Percentiles rank a stretch among this genome's conserved stretches.
These are phyloP conservation scores for Mycena alexandri DNA, from an alignment of 768 basidiomycete species.

Conservation along the genomic window DNA sequence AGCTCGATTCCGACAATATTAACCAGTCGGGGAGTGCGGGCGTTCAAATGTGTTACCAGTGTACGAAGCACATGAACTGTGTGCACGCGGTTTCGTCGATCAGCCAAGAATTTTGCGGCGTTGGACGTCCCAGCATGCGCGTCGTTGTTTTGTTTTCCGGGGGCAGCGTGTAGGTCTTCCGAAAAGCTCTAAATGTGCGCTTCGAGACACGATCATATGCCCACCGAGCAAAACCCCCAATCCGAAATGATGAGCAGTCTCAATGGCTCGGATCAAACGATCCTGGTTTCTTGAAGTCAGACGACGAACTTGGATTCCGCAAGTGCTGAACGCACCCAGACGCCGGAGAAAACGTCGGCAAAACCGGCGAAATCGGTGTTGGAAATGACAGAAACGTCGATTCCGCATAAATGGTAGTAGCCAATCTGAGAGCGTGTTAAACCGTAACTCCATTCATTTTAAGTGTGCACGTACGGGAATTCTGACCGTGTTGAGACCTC, in stretches of 20 bases:
- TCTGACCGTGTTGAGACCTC: constrained; percentile 73
- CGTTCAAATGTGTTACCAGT: constrained; percentile 50
- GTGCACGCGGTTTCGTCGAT: constrained; percentile 57
- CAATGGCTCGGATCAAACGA: constrained; percentile 70
- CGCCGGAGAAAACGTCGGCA: constrained; percentile 66
- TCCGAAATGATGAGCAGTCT: constrained; percentile 64
- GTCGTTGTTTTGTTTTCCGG: constrained; percentile 81
- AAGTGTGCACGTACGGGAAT: constrained; percentile 58
- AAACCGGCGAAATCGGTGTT: constrained; percentile 75
- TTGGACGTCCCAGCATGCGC: constrained; percentile 75
- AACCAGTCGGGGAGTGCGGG: constrained; percentile 54
- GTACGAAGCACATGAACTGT: constrained; percentile 63
- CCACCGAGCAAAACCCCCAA: constrained; percentile 83
- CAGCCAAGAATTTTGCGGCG: constrained; percentile 62
- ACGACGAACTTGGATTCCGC: not conserved
- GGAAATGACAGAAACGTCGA: constrained; percentile 67
- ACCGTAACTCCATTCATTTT: not conserved
- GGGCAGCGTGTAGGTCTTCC: constrained; percentile 79
- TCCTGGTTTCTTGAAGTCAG: constrained; percentile 16
- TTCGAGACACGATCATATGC: constrained; percentile 4
- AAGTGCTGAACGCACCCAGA: constrained; percentile 60
- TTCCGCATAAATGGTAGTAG: constrained; percentile 76
- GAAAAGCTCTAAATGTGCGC: constrained; percentile 3
- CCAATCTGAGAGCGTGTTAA: constrained; percentile 63
- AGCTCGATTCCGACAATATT: constrained; percentile 74